Conservation (phyloP, 208 protist genomes). For the Wallacemonas sp. region DNA sequence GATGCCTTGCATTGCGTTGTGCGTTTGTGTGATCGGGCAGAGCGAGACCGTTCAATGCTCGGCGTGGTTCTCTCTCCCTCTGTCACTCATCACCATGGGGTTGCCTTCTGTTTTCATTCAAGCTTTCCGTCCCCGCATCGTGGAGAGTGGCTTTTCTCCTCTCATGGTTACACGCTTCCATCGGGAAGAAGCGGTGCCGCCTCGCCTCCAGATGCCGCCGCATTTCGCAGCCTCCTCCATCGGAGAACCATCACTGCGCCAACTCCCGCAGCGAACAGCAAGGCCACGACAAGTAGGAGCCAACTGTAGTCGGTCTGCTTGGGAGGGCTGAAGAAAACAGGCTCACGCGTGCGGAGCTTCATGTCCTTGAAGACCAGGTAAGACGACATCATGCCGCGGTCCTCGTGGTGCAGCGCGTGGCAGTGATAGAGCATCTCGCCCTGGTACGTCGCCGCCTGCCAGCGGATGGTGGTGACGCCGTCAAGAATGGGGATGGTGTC, state of each 20-base stretch:
- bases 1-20: too few relatives aligned
- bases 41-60: too few relatives aligned
- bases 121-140: too few relatives aligned
- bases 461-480: slow-evolving; percentile 79
- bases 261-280: slow-evolving; percentile 11
- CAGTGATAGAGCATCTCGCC: slow-evolving; percentile 90
- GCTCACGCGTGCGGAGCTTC: neutral
- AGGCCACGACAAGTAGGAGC: neutral
- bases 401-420: slow-evolving; percentile 79
- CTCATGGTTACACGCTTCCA: slow-evolving; percentile 1
- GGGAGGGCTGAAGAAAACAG: neutral
- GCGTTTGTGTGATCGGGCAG: too few relatives aligned
- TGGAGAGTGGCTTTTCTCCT: too few relatives aligned
- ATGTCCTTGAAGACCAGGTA: slow-evolving; percentile 63
- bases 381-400: slow-evolving; percentile 86
- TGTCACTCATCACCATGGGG: too few relatives aligned
- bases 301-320: slow-evolving; percentile 4
- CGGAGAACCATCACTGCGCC: neutral
- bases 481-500: slow-evolving; percentile 90
- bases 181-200: neutral
- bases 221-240: neutral
- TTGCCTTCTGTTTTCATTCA: too few relatives aligned
- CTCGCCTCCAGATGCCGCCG: neutral
- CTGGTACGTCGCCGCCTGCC: slow-evolving; percentile 71
- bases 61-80: too few relatives aligned